Base-by-base conservation (phyloP, 2,329 filamentous ascomycete species). In the Fusarium sp. region DNA sequence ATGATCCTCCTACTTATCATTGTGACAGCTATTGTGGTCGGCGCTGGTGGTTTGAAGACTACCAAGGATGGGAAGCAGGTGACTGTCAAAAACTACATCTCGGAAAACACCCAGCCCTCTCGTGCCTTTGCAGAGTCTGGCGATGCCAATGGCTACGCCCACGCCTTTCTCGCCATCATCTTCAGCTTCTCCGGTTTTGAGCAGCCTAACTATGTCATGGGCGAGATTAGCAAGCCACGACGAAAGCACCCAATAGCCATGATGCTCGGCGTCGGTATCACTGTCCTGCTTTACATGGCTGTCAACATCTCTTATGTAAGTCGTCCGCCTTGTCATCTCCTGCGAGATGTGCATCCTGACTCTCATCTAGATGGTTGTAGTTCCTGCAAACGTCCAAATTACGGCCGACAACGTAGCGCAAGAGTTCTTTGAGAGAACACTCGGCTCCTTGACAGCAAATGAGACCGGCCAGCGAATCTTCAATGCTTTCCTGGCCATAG, bases 401-500 rank as follows among this genome's bases (percentile, higher is more conserved):
- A 20, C n/a, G n/a, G n/a, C 31, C 24, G 20, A 24, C 7, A 69
- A 70, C 18, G 75, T 81, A 2, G 77, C 79, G 1, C 71, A 76
- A 21, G 29, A 64, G 16, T 82, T 82, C 67, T 80, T 83, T 26
- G 43, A 79, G 61, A 54, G 71, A 18, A 78, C 77, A 1, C 65
- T 77, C 18, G 77, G 77, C 16, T 54, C 73, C 16, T 62, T 80
- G 11, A 77, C 65, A 4, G 50, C 75, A 16, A 72, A 74, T 5
- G 57, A 72, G 3, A 66, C 64, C 7, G 76, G 75, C 11, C 70
- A 76, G 8, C 76, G 78, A 2, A 80, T 85, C 10, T 79, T 87
- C 61, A 80, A 84, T 16, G 83, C 80, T 1, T 81, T 89, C 41
- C 78, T 87, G 9, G 85, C 86, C 6, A 75, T 89, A 26, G 86